Percentiles rank a stretch among this genome's conserved stretches.
Conservation (phyloP, 1,284 basidiomycete species). For the Baeospora myosura region DNA sequence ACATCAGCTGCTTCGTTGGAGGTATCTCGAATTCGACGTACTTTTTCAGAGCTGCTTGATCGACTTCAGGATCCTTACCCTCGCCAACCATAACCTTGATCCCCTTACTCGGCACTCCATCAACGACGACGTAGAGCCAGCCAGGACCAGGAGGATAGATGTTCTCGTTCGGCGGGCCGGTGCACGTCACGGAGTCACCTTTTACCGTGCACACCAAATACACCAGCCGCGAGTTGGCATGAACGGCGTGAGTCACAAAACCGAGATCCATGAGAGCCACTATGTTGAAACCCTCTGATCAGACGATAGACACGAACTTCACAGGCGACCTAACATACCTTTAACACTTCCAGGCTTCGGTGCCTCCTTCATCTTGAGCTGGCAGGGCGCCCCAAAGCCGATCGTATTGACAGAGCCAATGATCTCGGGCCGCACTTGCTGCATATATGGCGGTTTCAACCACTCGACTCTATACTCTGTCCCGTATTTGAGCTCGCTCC, state of each 20-base stretch:
- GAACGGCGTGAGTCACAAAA: constrained; percentile 71
- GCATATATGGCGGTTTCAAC: constrained; percentile 67
- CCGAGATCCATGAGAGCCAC: constrained; percentile 78
- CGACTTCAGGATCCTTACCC: constrained; percentile 49
- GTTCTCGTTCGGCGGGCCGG: constrained; percentile 52
- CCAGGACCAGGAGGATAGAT: constrained; percentile 80
- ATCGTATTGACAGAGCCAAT: constrained; percentile 31
- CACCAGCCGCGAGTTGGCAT: constrained; percentile 73
- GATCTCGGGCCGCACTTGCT: constrained; percentile 45
- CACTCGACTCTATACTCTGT: constrained; percentile 81
- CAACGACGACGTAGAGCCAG: constrained; percentile 65
- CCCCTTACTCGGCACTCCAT: constrained; percentile 64
- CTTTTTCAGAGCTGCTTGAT: constrained; percentile 49
- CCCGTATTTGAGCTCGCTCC: constrained; percentile 59
- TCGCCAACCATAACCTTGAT: constrained; percentile 65
- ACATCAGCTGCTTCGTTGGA: no score
- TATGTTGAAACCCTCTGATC: constrained; percentile 20
- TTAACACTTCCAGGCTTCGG: constrained; percentile 21
- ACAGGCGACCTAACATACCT: constrained; percentile 16
- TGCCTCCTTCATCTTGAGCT: constrained; percentile 32
- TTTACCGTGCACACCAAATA: constrained; percentile 40
- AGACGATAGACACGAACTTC: constrained; percentile 2
- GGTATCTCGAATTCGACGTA: constrained; percentile 29
- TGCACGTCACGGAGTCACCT: constrained; percentile 36
- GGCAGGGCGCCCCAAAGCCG: constrained; percentile 36